phyloP scores from a whole-genome alignment of 164 flowering plant species.

The Annona squamosa region DNA sequence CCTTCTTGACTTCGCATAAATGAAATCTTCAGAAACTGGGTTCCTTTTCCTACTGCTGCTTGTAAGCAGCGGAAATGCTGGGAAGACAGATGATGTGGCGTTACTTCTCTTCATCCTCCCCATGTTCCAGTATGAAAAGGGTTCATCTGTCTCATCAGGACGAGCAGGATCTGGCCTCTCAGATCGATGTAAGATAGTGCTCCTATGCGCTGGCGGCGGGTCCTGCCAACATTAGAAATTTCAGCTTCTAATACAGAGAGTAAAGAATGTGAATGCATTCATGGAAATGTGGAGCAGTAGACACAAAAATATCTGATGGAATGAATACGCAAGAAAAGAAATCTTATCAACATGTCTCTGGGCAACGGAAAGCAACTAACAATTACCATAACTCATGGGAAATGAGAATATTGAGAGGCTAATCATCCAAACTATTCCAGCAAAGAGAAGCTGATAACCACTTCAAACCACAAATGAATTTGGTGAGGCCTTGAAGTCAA shows the following conservation, averaged over 20 bases:
- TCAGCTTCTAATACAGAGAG: background rate
- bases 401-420: background rate
- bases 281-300: background rate
- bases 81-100: background rate
- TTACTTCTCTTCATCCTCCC: background rate
- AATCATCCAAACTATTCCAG: background rate
- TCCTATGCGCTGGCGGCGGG: background rate
- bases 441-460: background rate
- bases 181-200: background rate
- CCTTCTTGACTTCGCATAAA: background rate
- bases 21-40: background rate
- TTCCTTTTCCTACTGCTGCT: constrained; percentile 1
- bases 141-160: background rate
- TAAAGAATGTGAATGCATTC: background rate
- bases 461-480: background rate
- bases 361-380: background rate
- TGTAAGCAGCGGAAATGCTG: background rate
- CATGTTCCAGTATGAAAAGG: background rate
- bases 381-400: background rate
- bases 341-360: background rate
- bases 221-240: background rate
- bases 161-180: background rate
- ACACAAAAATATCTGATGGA: background rate
- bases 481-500: background rate
- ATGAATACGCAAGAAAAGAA: background rate